Evolutionary conservation across 2,329 filamentous ascomycete species (phyloP), one percentile per base, ranked within the genome.

Genomic region (Metarhizium robertsii): DNA sequence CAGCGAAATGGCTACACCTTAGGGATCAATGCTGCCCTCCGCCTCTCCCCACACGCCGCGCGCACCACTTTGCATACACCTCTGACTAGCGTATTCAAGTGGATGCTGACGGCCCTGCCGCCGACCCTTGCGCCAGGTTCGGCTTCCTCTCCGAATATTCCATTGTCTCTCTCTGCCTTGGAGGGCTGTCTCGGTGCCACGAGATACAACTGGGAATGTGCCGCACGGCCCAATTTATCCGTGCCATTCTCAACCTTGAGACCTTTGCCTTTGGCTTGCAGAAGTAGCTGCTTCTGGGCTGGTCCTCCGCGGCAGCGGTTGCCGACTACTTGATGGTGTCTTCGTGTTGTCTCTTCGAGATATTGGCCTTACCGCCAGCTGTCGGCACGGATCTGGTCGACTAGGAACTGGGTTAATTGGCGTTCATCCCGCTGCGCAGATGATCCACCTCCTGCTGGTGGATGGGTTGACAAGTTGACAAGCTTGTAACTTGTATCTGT

Each of bases 201-300:
- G 36, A 47, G 38, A 42, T 53, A 29, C 25, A 25, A 25, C 46
- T 36, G 50, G 30, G 10, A 40, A 45, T 25, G 25, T 38, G 30
- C 45, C 56, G 50, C 53, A 57, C 50, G 56, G 50, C 53, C 53
- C 25, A 36, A 53, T 55, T 57, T 47, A 53, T 53, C 53, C 53
- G 55, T 55, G 56, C 7, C 45, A 48, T 46, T 4, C 45, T 20
- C 20, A 30, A 48, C 11, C 45, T 48, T n/a, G 25, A 48, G 25
- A n/a, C 20, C 20, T 8, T 48, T n/a, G 25, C 45, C 25, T 30
- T 7, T 29, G 20, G 25, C 45, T 48, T 48, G n/a, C 20, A 6
- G 11, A 18, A 4, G 45, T 29, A 18, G 25, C 45, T 16, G 3
- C 45, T 45, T 48, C 25, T 29, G 45, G 45, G 25, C 13, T 30